Evolutionary conservation across 495 filamentous ascomycete genomes (phyloP).

Genomic region (Aspergillus incahuasiensis): DNA sequence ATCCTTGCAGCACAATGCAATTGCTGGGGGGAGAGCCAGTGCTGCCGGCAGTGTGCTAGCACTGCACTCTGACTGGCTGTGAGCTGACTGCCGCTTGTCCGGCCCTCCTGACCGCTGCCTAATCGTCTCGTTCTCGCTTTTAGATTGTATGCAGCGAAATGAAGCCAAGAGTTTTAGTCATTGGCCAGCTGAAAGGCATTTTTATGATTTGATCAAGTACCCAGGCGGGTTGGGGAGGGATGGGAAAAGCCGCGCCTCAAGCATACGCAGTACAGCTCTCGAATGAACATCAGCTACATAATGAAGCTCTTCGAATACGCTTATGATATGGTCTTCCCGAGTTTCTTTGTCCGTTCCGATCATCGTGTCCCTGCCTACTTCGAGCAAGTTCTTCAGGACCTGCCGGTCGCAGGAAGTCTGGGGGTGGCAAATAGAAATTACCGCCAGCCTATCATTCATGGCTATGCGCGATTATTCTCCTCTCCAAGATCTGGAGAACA

Average conservation of each 20-base stretch:
- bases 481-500: neutral
- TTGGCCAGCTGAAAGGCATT: neutral
- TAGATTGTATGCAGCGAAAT: constrained; percentile 11
- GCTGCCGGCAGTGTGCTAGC: constrained; percentile 11
- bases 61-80: neutral
- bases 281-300: neutral
- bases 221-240: neutral
- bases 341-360: neutral
- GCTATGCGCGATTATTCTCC: neutral
- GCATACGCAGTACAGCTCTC: neutral
- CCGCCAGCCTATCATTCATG: neutral
- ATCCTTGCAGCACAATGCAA: neutral
- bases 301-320: neutral
- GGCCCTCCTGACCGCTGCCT: constrained; percentile 10
- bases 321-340: neutral
- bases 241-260: neutral
- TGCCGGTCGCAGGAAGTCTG: neutral
- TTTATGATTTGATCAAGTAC: constrained; percentile 4
- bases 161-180: neutral
- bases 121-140: neutral
- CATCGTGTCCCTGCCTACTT: neutral
- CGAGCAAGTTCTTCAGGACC: neutral
- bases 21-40: neutral
- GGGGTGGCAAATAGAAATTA: constrained; percentile 1
- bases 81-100: constrained; percentile 3